Percentiles rank a stretch among this genome's conserved stretches.
These are phyloP conservation scores for Colletotrichum nymphaeae DNA, from an alignment of 2,329 filamentous ascomycete species.

Conservation along the genomic window DNA sequence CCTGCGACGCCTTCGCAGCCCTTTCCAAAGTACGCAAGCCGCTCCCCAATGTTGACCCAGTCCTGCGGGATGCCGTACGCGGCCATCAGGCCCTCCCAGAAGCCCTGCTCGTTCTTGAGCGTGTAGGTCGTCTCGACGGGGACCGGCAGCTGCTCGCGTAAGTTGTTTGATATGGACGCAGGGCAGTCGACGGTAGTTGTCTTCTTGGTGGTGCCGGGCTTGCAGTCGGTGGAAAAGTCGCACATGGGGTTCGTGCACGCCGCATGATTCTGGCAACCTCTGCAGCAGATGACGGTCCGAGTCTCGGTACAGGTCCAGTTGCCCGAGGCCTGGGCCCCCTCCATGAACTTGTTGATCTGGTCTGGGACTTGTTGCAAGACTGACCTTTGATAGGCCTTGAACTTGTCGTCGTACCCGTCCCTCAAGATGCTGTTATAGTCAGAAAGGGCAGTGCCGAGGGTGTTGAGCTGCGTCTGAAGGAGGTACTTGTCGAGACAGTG, in stretches of 20 bases:
- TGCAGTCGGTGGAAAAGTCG: constrained; percentile 6
- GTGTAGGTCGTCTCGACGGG: constrained; percentile 8
- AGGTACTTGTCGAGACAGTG: constrained; percentile 15
- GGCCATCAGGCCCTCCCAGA: background rate
- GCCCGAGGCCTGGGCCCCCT: constrained; percentile 10
- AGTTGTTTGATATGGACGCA: constrained; percentile 6
- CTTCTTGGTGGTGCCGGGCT: constrained; percentile 4
- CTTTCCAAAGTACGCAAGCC: background rate
- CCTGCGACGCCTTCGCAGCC: constrained; percentile 1
- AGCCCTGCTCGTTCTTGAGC: constrained; percentile 5
- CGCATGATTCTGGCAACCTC: constrained; percentile 6
- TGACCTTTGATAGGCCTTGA: constrained; percentile 5
- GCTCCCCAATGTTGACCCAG: constrained; percentile 8
- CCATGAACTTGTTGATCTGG: constrained; percentile 17
- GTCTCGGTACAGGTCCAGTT: constrained; percentile 10
- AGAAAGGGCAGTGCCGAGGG: constrained; percentile 1
- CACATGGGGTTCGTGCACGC: constrained; percentile 8
- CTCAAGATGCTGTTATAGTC: constrained; percentile 10
- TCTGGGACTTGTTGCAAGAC: constrained; percentile 7
- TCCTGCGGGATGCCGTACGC: constrained; percentile 9
- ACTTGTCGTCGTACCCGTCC: constrained; percentile 7
- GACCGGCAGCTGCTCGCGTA: constrained; percentile 6
- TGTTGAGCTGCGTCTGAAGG: constrained; percentile 1
- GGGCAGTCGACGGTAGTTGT: constrained; percentile 5
- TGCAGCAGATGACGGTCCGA: constrained; percentile 10